Base-by-base conservation (phyloP, 805 yeast species). In the Yueomyces sp. region DNA sequence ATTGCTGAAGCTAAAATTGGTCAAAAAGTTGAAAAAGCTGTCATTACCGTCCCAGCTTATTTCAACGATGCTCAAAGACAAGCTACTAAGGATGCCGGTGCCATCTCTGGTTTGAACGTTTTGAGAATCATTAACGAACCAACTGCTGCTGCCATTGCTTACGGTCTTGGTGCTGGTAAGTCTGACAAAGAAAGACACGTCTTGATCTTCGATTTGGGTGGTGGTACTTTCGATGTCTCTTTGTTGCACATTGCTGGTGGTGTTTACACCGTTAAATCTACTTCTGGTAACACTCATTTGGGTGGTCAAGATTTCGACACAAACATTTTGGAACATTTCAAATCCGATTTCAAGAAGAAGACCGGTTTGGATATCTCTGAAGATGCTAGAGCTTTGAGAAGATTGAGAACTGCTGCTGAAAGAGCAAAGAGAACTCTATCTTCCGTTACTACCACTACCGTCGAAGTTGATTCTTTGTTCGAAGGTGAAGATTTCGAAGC, bases 251-350 rank as follows among this genome's bases (percentile, higher is more conserved):
- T 87, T 62, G 94, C 85, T 63, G 95, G 87, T 63, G 96, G 96
- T 72, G 85, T 87, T 61, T 87, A 87, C 76, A 90, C 87, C 67
- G 96, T 87, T 59, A 86, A 86, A 77, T 87, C 96, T 55, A 87
- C 96, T 55, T 94, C 96, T 60, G 97, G 97, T 85, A 96, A 88
- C 74, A 88, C 97, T 58, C 97, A 88, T 73, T 81, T 88, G 74
- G 97, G 97, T 79, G 97, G 97, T 79, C 95, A 88, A 77, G 97
- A 88, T 73, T 88, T 88, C 70, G 97, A 88, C 74, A 82, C 86
- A 76, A 84, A 88, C 81, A 76, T 88, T 66, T 83, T 88, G 57
- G 90, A 79, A 70, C 85, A 78, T 77, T 90, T 90, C 79, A 79
- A 81, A 72, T 76, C 79, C 60, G 96, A 88, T 66, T 88, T 88